These are phyloP conservation scores for Oxytropis ochrocephala DNA, from an alignment of 306 rosid genomes.

Conservation along the genomic window DNA sequence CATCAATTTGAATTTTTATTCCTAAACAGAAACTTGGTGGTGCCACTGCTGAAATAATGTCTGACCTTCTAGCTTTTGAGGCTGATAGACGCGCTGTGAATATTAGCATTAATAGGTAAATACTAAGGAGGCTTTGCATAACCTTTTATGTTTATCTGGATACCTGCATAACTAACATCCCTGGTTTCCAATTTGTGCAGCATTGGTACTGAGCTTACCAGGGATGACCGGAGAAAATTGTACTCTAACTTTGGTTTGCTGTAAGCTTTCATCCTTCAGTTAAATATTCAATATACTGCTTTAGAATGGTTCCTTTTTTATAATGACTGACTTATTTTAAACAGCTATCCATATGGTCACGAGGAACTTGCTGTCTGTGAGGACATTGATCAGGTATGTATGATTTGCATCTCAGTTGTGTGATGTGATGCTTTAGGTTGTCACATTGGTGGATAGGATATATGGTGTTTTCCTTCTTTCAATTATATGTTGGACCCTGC, in stretches of 20 bases:
- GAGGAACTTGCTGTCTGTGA: conserved; percentile 95
- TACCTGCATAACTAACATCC: conserved; percentile 3
- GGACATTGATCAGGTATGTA: conserved; percentile 97
- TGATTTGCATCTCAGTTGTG: conserved; percentile 17
- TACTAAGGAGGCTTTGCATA: background rate
- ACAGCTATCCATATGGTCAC: conserved; percentile 91
- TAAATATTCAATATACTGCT: conserved; percentile 10
- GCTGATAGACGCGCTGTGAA: conserved; percentile 99
- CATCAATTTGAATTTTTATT: conserved; percentile 26
- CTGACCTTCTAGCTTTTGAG: conserved; percentile 94
- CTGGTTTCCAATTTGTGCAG: conserved; percentile 37
- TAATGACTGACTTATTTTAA: conserved; percentile 14
- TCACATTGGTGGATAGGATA: background rate
- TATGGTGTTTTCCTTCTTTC: background rate
- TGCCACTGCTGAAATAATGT: conserved; percentile 96
- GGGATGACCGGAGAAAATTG: conserved; percentile 88
- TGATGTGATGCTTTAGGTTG: background rate
- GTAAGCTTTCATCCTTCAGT: conserved; percentile 44
- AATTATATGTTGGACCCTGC: background rate
- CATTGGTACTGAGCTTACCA: conserved; percentile 96
- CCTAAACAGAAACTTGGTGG: conserved; percentile 87
- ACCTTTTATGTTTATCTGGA: background rate
- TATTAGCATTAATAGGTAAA: conserved; percentile 88
- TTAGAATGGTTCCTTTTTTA: conserved; percentile 13
- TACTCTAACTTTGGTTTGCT: conserved; percentile 92